Evolutionary conservation across 2,329 filamentous ascomycete species (phyloP).

Genomic region (Aspergillus pseudotamarii): DNA sequence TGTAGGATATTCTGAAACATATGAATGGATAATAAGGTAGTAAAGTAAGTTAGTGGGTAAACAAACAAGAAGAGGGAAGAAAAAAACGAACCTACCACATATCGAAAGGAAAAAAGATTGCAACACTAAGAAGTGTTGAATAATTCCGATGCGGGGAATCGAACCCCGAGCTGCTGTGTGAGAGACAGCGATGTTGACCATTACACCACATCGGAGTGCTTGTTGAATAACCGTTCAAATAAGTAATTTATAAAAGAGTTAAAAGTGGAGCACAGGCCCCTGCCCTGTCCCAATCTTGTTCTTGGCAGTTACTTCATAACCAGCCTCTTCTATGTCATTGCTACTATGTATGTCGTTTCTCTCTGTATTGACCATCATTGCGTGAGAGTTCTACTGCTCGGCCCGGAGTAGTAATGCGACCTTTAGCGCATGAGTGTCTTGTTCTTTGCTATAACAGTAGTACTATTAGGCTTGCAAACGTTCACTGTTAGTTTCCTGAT

Average conservation of each 20-base stretch:
- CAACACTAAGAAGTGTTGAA: too few relatives aligned
- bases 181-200: constrained; percentile 3
- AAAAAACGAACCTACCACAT: background rate
- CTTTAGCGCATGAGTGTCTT: background rate
- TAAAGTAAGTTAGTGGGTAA: too few relatives aligned
- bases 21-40: too few relatives aligned
- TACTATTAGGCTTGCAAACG: background rate
- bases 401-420: background rate
- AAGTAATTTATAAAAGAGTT: background rate
- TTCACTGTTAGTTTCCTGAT: background rate
- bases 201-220: background rate
- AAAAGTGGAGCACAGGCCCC: background rate
- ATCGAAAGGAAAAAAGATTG: background rate
- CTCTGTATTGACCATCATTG: background rate
- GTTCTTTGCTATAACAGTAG: background rate
- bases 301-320: background rate
- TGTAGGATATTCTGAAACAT: too few relatives aligned
- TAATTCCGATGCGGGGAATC: constrained; percentile 3
- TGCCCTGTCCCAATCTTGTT: too few relatives aligned
- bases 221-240: background rate
- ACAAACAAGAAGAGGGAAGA: too few relatives aligned
- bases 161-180: constrained; percentile 4
- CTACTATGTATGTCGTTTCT: background rate
- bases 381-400: background rate
- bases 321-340: background rate